Percentiles rank a stretch among this genome's conserved stretches.
phyloP scores from a whole-genome alignment of 768 basidiomycete genomes.

The Tulasnella sp. region DNA sequence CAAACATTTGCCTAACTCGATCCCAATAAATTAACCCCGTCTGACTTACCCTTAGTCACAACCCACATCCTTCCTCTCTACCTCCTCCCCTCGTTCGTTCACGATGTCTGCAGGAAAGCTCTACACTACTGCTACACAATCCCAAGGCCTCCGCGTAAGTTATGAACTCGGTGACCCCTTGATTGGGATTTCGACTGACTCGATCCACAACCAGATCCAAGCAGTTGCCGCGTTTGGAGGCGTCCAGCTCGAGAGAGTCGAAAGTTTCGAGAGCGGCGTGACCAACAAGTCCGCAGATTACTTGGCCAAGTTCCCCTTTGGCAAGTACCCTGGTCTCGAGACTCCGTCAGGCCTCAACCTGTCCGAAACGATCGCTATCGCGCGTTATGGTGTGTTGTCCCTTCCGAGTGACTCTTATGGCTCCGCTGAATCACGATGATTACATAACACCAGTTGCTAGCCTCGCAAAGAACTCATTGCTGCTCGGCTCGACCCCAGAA shows the following conservation, averaged over 20 bases:
- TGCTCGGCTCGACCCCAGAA: slow-evolving; percentile 67
- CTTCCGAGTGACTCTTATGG: slow-evolving; percentile 58
- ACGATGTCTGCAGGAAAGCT: slow-evolving; percentile 66
- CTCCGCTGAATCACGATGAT: slow-evolving; percentile 32
- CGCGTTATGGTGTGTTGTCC: slow-evolving; percentile 79
- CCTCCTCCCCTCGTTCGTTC: slow-evolving; percentile 45
- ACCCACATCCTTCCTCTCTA: not conserved
- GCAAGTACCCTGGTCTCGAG: slow-evolving; percentile 86
- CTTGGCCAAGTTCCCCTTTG: slow-evolving; percentile 45
- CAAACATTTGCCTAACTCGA: not conserved
- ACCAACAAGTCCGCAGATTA: slow-evolving; percentile 37
- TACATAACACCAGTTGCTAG: slow-evolving; percentile 60
- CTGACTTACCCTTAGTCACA: not conserved
- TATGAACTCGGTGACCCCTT: not conserved
- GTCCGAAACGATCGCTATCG: slow-evolving; percentile 78
- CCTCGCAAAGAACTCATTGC: slow-evolving; percentile 73
- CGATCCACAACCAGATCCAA: slow-evolving; percentile 11
- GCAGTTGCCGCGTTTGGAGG: slow-evolving; percentile 32
- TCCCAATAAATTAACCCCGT: not conserved
- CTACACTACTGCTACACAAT: slow-evolving; percentile 54
- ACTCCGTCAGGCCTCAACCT: slow-evolving; percentile 74
- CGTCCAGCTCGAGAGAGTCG: slow-evolving; percentile 20
- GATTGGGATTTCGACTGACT: slow-evolving; percentile 30
- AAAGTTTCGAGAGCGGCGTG: slow-evolving; percentile 12
- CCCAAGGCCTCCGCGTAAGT: slow-evolving; percentile 57